Conservation (phyloP, 495 filamentous ascomycete genomes). For the Neurospora cerealis region DNA sequence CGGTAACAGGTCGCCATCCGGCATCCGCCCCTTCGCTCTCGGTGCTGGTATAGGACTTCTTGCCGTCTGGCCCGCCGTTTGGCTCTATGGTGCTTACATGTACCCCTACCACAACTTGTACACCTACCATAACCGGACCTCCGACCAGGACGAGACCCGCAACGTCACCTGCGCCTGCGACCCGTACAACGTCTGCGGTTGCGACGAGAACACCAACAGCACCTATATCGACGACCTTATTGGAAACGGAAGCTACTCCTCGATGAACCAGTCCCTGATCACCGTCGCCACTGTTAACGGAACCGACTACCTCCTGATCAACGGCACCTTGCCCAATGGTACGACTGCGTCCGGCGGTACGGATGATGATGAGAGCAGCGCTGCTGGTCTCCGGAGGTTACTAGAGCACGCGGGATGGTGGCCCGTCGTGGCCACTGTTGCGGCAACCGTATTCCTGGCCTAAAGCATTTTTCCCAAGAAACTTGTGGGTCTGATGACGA, state of each 20-base stretch:
- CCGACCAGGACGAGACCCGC: constrained; percentile 52
- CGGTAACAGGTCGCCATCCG: constrained; percentile 44
- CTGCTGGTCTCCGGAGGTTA: constrained; percentile 25
- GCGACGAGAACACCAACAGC: constrained; percentile 61
- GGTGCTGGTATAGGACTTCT: constrained; percentile 45
- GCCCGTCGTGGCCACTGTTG: constrained; percentile 43
- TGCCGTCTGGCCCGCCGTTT: constrained; percentile 46
- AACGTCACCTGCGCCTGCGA: constrained; percentile 70
- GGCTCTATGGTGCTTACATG: constrained; percentile 54
- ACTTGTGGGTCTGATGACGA: neutral
- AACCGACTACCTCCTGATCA: constrained; percentile 65
- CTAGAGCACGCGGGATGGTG: constrained; percentile 49
- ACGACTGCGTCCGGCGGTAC: constrained; percentile 59
- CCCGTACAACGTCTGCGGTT: constrained; percentile 62
- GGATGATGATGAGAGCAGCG: constrained; percentile 25
- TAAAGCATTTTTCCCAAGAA: constrained; percentile 9
- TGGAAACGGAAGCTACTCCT: constrained; percentile 52
- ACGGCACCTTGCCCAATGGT: constrained; percentile 78
- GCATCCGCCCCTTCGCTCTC: constrained; percentile 48
- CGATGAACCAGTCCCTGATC: constrained; percentile 53
- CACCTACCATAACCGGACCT: constrained; percentile 48
- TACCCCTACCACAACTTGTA: constrained; percentile 61
- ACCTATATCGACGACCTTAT: constrained; percentile 47
- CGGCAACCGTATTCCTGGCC: constrained; percentile 40
- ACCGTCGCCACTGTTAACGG: constrained; percentile 61